phyloP scores from a whole-genome alignment of 208 protist species.

The Zelonia costaricensis region DNA sequence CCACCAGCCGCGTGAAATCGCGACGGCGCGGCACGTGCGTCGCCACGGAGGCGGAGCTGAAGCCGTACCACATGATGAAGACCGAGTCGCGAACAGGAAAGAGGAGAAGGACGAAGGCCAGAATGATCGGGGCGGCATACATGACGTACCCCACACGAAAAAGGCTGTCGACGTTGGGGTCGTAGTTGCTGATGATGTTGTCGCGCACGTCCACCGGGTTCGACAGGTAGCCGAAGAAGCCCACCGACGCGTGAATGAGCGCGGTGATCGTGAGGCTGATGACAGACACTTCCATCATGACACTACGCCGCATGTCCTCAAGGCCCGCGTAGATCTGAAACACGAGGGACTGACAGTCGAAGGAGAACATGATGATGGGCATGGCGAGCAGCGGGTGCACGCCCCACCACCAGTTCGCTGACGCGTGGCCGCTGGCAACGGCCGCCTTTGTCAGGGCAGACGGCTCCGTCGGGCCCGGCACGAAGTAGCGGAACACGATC shows the following conservation, averaged over 20 bases:
- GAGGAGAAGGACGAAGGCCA: constrained; percentile 69
- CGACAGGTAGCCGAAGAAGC: constrained; percentile 64
- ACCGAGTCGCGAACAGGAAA: constrained; percentile 66
- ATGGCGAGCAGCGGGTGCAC: constrained; percentile 47
- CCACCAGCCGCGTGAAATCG: too few relatives aligned
- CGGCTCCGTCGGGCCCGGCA: constrained; percentile 12
- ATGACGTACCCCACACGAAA: constrained; percentile 45
- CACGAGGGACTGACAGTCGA: constrained; percentile 74
- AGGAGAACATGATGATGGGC: constrained; percentile 75
- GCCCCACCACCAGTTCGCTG: constrained; percentile 1
- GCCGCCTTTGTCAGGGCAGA: not conserved
- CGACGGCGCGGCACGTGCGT: too few relatives aligned
- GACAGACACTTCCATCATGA: constrained; percentile 58
- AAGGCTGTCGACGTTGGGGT: constrained; percentile 50
- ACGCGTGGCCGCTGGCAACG: not conserved
- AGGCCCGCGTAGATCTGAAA: constrained; percentile 67
- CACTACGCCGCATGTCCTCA: constrained; percentile 19
- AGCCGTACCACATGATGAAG: constrained; percentile 59
- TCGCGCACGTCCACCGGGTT: constrained; percentile 51
- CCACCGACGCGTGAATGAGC: constrained; percentile 54
- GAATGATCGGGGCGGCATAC: constrained; percentile 57
- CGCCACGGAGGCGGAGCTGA: too few relatives aligned
- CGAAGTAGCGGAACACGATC: constrained; percentile 68
- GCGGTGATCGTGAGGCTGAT: constrained; percentile 56
- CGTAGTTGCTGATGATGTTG: constrained; percentile 77